Base-by-base conservation (phyloP, 805 yeast genomes). In the Saturnispora halmiae region DNA sequence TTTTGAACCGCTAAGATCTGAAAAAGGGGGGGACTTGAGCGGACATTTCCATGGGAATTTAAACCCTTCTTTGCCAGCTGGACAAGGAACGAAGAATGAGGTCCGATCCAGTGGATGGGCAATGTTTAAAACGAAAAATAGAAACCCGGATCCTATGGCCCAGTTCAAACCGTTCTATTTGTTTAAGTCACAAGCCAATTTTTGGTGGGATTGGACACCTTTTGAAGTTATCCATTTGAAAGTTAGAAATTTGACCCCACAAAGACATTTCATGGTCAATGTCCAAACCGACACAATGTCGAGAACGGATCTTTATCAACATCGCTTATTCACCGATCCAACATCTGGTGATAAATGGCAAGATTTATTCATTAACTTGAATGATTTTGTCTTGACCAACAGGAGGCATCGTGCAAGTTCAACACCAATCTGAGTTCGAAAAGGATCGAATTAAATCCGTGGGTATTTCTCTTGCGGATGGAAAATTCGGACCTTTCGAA, bases 221-320 rank as follows among this genome's bases (percentile, higher is more conserved):
- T 79, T 61, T 56, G 69, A 70, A 38, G 79, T 78, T 48, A 61
- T 84, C 50, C 80, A 78, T 28, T 54, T 84, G 53, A 64, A 83
- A 40, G 85, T 83, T n/a, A 72, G 75, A 46, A 85, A 85, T 18
- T 84, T 80, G 55, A 52, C 60, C 2, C 62, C 63, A 6, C 36
- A 45, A 4, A 46, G 95, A 43, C 79, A 79, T 58, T 85, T 82
- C 58, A 72, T 81, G 58, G 78, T 85, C 33, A 85, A 85, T 53
- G 69, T 85, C 38, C 95, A 85, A 62, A 79, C 90, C 10, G 85
- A 83, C 52, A 75, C 86, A 2, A 80, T 88, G 25, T 71, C 81
- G 45, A 71, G 77, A 6, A 80, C 90, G 2, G 94, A 85, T 59
- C 63, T 85, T 47, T 85, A 76, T 60, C 95, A 85, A 60, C 94